phyloP scores from a whole-genome alignment of 805 yeast genomes.

The Barnettozyma vustinii region DNA sequence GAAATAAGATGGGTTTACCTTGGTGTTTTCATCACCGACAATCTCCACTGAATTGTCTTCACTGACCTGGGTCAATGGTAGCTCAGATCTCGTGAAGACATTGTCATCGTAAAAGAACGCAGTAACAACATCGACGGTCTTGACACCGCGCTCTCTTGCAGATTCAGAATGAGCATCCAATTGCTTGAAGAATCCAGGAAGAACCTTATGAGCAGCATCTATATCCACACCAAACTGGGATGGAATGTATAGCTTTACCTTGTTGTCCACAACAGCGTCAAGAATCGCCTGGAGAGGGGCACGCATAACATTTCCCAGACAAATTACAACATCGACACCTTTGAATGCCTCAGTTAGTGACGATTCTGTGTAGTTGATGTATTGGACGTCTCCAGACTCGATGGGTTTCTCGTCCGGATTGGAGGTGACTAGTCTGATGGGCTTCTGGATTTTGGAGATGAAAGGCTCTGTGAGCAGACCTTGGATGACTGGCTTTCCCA shows the following conservation, averaged over 20 bases:
- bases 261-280: slow-evolving; percentile 36
- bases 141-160: slow-evolving; percentile 40
- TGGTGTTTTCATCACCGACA: slow-evolving; percentile 36
- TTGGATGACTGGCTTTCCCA: slow-evolving; percentile 43
- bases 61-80: slow-evolving; percentile 35
- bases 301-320: slow-evolving; percentile 31
- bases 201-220: slow-evolving; percentile 20
- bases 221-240: slow-evolving; percentile 55
- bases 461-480: slow-evolving; percentile 42
- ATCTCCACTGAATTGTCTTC: slow-evolving; percentile 19
- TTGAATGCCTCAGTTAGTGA: slow-evolving; percentile 35
- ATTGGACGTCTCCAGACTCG: slow-evolving; percentile 18
- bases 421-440: slow-evolving; percentile 44
- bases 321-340: slow-evolving; percentile 49
- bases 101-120: slow-evolving; percentile 33
- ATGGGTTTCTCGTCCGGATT: slow-evolving; percentile 16
- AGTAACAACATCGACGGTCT: slow-evolving; percentile 41
- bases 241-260: slow-evolving; percentile 50
- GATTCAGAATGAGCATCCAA: slow-evolving; percentile 29
- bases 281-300: slow-evolving; percentile 30
- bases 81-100: slow-evolving; percentile 18
- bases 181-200: slow-evolving; percentile 31
- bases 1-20: slow-evolving; percentile 32
- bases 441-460: slow-evolving; percentile 36
- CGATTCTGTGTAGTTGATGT: slow-evolving; percentile 9